These are phyloP conservation scores for Neophaeococcomyces aloes DNA, from an alignment of 2,329 filamentous ascomycete species.

Conservation along the genomic window DNA sequence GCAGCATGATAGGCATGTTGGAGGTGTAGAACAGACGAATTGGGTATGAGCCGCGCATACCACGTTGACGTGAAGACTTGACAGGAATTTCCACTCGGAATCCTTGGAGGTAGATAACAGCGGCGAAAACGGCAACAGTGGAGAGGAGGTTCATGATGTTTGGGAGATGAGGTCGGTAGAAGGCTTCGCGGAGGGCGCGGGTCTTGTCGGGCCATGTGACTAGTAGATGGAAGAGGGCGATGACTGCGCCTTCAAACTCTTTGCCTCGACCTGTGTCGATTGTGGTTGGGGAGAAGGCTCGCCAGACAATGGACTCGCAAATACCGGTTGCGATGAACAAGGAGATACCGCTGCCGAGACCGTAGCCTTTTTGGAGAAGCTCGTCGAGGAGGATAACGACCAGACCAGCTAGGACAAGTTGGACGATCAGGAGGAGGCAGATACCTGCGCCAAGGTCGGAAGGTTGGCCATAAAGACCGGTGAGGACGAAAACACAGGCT, in stretches of 20 bases:
- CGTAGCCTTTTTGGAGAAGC: constrained; percentile 98
- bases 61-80: constrained; percentile 98
- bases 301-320: constrained; percentile 99
- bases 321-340: constrained; percentile 99
- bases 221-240: constrained; percentile 93
- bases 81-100: constrained; percentile 99
- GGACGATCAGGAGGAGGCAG: constrained; percentile 94
- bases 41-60: constrained; percentile 94
- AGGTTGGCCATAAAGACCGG: constrained; percentile 91
- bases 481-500: constrained; percentile 96
- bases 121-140: constrained; percentile 84
- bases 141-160: constrained; percentile 98
- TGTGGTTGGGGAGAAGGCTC: constrained; percentile 97
- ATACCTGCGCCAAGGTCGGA: constrained; percentile 95
- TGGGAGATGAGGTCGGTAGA: constrained; percentile 98
- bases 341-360: constrained; percentile 94
- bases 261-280: constrained; percentile 99
- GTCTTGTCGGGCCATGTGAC: constrained; percentile 99
- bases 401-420: constrained; percentile 93
- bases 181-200: constrained; percentile 93
- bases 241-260: constrained; percentile 97
- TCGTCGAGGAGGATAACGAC: constrained; percentile 99
- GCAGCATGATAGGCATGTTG: constrained; percentile 99
- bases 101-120: constrained; percentile 97
- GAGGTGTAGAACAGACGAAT: constrained; percentile 99